Base-by-base conservation (phyloP, 768 basidiomycete species). In the Boletus sp. region DNA sequence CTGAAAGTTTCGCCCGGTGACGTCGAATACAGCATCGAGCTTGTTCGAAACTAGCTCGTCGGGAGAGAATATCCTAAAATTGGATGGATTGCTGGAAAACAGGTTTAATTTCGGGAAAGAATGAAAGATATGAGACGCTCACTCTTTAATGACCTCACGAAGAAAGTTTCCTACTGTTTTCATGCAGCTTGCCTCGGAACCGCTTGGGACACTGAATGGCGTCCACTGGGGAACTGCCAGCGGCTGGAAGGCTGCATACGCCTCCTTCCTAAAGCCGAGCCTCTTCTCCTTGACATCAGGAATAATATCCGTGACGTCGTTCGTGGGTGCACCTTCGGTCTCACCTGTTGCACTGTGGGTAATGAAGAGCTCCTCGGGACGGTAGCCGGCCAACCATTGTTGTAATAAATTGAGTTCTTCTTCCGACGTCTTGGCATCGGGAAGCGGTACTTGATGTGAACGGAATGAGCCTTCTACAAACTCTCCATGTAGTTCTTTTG, bases 31-130 rank as follows among this genome's bases (percentile, higher is more conserved):
- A 4, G 83, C 88, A 62, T 91, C 90, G 9, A 97, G 83, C 72
- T 93, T 94, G 72, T 94, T 94, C 38, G 87, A 90, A 11, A 87
- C 83, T 2, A 93, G 75, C 62, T 93, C 90, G 59, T 97, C 93
- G 0, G 93, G 93, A 21, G 88, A 92, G 75, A 95, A 95, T 54
- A 96, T 90, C 37, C 93, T 81, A 80, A 94, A 94, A 0, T 79
- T 76, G 19, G 72, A 77, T 1, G 88, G 88, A 68, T 97, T 93
- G 49, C 84, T 86, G 52, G 11, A 15, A n/a, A 17, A 35, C 10
- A 17, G 10, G 8, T 52, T 9, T 58, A 11, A 55, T 25, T 46
- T 33, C 29, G 7, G 21, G 15, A 6, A 7, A 34, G 13, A 38
- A 50, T 5, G 45, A 21, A 46, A 33, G 3, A 32, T 38, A 35